Evolutionary conservation across 306 rosid genomes (phyloP).

Genomic region (Fragaria nilgerrensis): DNA sequence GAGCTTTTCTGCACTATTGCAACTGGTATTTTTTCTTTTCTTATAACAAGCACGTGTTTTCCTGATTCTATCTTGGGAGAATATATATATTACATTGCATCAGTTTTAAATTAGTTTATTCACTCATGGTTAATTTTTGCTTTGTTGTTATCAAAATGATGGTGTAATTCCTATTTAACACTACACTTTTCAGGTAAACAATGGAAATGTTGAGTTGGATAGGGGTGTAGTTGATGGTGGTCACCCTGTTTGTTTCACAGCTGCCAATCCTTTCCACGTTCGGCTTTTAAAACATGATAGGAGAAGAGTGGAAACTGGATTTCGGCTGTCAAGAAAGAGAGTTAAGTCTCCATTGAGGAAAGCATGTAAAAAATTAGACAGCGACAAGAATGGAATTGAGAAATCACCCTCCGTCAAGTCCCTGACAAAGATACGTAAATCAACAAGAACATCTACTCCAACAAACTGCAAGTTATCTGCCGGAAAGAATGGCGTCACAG

Average conservation of each 20-base stretch:
- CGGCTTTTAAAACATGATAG: constrained; percentile 50
- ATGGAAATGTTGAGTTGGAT: constrained; percentile 66
- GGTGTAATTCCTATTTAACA: not conserved
- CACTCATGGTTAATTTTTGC: not conserved
- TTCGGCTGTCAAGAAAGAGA: constrained; percentile 52
- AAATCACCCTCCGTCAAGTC: constrained; percentile 37
- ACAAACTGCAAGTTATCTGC: constrained; percentile 49
- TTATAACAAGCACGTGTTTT: not conserved
- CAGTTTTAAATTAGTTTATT: not conserved
- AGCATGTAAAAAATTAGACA: constrained; percentile 27
- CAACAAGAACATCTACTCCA: constrained; percentile 28
- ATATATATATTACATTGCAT: not conserved
- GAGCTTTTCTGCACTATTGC: constrained; percentile 89
- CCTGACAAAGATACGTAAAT: constrained; percentile 29
- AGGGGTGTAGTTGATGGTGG: constrained; percentile 42
- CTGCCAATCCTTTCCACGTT: constrained; percentile 62
- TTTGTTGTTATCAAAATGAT: not conserved
- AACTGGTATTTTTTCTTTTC: constrained; percentile 57
- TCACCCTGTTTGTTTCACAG: constrained; percentile 54
- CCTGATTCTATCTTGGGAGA: not conserved
- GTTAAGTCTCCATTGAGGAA: constrained; percentile 52
- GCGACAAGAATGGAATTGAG: constrained; percentile 22
- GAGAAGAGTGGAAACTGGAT: constrained; percentile 23
- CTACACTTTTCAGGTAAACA: constrained; percentile 68
- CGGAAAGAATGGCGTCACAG: constrained; percentile 43